These are phyloP conservation scores for Chlamydomonas eustigma DNA, from an alignment of 139 green algal genomes.

Conservation along the genomic window DNA sequence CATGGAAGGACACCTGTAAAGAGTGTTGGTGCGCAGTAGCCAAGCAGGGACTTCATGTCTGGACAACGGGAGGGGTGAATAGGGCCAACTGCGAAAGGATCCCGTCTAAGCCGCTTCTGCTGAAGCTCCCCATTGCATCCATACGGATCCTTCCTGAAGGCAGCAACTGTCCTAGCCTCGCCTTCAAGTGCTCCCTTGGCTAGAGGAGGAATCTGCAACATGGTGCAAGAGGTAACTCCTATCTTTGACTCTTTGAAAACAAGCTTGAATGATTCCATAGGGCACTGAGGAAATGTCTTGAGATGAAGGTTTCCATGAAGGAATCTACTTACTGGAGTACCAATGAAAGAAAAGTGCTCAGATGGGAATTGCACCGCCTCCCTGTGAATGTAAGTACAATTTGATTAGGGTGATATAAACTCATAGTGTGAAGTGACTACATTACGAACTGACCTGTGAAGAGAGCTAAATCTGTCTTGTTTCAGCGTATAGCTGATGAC, in stretches of 20 bases:
- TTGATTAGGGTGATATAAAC: not conserved
- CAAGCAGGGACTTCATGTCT: constrained; percentile 49
- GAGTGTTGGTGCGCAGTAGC: constrained; percentile 38
- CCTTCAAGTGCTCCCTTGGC: constrained; percentile 10
- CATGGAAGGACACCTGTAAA: constrained; percentile 36
- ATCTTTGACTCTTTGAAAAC: too few relatives aligned
- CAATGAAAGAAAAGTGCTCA: constrained; percentile 70
- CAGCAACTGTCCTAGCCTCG: constrained; percentile 49
- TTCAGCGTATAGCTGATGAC: constrained; percentile 93
- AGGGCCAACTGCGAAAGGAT: constrained; percentile 69
- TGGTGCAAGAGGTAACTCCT: not conserved
- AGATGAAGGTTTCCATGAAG: not conserved
- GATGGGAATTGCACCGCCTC: constrained; percentile 63
- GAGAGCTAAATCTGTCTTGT: constrained; percentile 59
- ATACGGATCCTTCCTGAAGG: constrained; percentile 66
- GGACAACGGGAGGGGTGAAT: constrained; percentile 57
- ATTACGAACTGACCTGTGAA: constrained; percentile 53
- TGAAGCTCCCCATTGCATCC: constrained; percentile 60
- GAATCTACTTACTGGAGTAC: constrained; percentile 43
- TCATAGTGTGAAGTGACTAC: not conserved
- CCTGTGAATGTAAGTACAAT: not conserved
- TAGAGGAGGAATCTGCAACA: not conserved
- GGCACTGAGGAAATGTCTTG: too few relatives aligned
- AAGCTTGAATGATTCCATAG: too few relatives aligned
- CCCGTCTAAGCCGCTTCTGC: constrained; percentile 51